phyloP scores from a whole-genome alignment of 495 filamentous ascomycete genomes.

The Penicillium ucsense region DNA sequence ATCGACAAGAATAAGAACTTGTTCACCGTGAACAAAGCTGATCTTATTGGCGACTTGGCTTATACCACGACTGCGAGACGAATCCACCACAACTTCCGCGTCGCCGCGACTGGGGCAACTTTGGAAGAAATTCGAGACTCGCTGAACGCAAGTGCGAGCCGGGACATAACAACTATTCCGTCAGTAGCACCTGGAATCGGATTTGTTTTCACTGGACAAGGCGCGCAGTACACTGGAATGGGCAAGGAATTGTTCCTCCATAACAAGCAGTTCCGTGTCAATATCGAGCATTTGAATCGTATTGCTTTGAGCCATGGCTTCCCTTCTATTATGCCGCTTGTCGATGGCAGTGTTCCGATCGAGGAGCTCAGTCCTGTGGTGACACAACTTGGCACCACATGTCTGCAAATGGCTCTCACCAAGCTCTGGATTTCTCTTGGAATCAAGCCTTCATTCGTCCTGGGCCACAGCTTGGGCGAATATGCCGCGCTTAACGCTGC shows the following conservation, averaged over 20 bases:
- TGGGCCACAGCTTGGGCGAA: slow-evolving; percentile 83
- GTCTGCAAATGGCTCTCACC: slow-evolving; percentile 78
- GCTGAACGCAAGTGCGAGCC: slow-evolving; percentile 19
- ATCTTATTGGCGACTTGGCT: slow-evolving; percentile 40
- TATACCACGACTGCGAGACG: slow-evolving; percentile 79
- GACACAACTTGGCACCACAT: slow-evolving; percentile 67
- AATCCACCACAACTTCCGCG: slow-evolving; percentile 71
- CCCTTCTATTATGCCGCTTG: slow-evolving; percentile 55
- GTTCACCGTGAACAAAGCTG: slow-evolving; percentile 31
- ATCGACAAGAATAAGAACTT: slow-evolving; percentile 38
- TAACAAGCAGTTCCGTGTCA: slow-evolving; percentile 55
- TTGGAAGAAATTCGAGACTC: slow-evolving; percentile 22
- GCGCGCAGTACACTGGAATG: slow-evolving; percentile 49
- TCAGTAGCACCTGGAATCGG: slow-evolving; percentile 40
- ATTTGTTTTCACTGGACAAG: slow-evolving; percentile 52
- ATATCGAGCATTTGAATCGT: slow-evolving; percentile 61
- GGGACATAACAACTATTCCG: slow-evolving; percentile 20
- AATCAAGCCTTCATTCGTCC: slow-evolving; percentile 61
- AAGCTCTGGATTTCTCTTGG: slow-evolving; percentile 75
- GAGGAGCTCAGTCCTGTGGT: slow-evolving; percentile 60
- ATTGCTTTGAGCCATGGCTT: slow-evolving; percentile 59
- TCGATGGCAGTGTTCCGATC: slow-evolving; percentile 38
- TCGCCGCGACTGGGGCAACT: slow-evolving; percentile 45
- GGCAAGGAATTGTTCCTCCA: slow-evolving; percentile 61
- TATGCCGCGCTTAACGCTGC: slow-evolving; percentile 79